Conservation (phyloP, 1,139 yeast genomes). For the Suhomyces taliae region DNA sequence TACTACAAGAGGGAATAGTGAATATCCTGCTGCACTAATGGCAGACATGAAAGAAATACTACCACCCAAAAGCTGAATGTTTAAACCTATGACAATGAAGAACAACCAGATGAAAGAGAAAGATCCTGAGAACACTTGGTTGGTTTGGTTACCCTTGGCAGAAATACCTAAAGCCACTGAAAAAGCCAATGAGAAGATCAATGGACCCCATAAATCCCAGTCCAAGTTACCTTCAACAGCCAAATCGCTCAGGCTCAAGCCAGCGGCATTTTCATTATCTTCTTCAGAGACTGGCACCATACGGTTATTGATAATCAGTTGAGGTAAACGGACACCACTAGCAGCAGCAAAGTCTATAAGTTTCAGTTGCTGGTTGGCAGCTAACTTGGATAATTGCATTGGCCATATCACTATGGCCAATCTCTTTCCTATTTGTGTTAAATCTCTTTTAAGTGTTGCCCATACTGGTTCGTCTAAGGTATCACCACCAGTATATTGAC, state of each 20-base stretch:
- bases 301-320: slow-evolving; percentile 32
- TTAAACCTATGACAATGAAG: slow-evolving; percentile 58
- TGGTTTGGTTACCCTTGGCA: slow-evolving; percentile 39
- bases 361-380: slow-evolving; percentile 44
- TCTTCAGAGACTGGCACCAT: slow-evolving; percentile 32
- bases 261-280: slow-evolving; percentile 22
- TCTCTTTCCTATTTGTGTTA: slow-evolving; percentile 63
- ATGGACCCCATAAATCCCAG: slow-evolving; percentile 93
- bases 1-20: slow-evolving; percentile 72
- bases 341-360: slow-evolving; percentile 44
- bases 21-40: slow-evolving; percentile 77
- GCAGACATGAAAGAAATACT: slow-evolving; percentile 75
- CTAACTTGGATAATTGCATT: slow-evolving; percentile 44
- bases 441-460: slow-evolving; percentile 66
- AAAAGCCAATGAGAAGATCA: slow-evolving; percentile 66
- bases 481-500: slow-evolving; percentile 79
- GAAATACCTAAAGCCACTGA: slow-evolving; percentile 54
- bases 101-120: slow-evolving; percentile 55
- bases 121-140: slow-evolving; percentile 52
- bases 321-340: slow-evolving; percentile 48
- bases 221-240: slow-evolving; percentile 46
- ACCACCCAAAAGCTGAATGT: slow-evolving; percentile 76
- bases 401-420: slow-evolving; percentile 77
- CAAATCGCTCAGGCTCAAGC: slow-evolving; percentile 7
- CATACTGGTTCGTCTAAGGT: slow-evolving; percentile 82